Evolutionary conservation across 495 filamentous ascomycete species (phyloP).

Genomic region (Bombardia bombarda): DNA sequence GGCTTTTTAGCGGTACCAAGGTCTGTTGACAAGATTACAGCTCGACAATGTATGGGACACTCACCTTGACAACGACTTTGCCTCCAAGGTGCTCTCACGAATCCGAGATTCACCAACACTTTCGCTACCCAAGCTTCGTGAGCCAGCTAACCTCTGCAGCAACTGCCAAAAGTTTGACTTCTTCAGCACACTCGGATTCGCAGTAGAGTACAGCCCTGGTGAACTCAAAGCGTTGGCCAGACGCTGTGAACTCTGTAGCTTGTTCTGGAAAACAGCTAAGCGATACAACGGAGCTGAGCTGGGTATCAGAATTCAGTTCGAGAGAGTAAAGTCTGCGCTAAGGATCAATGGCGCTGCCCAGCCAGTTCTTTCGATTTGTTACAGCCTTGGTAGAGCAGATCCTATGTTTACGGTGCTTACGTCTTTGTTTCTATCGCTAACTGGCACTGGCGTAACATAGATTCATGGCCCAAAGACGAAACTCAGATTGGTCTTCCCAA

Average conservation of each 20-base stretch:
- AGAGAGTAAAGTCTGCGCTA: neutral
- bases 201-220: neutral
- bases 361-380: conserved; percentile 3
- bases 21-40: too few species aligned
- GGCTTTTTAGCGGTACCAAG: too few species aligned
- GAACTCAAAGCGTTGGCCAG: neutral
- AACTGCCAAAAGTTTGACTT: conserved; percentile 1
- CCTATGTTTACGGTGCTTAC: neutral
- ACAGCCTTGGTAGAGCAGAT: neutral
- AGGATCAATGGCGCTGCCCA: neutral
- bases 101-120: neutral
- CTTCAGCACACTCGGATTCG: neutral
- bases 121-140: neutral
- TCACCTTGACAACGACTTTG: neutral
- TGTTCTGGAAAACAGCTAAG: conserved; percentile 2
- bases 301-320: conserved; percentile 1
- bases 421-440: neutral
- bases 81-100: conserved; percentile 1
- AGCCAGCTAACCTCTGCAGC: neutral
- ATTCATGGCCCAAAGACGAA: conserved; percentile 2
- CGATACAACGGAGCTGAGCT: neutral
- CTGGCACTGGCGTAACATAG: neutral
- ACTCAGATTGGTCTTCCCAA: conserved; percentile 9
- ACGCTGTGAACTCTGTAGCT: neutral
- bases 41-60: conserved; percentile 4